Percentiles rank a stretch among this genome's conserved stretches.
phyloP scores from a whole-genome alignment of 495 filamentous ascomycete species.

The Podospora appendiculata region DNA sequence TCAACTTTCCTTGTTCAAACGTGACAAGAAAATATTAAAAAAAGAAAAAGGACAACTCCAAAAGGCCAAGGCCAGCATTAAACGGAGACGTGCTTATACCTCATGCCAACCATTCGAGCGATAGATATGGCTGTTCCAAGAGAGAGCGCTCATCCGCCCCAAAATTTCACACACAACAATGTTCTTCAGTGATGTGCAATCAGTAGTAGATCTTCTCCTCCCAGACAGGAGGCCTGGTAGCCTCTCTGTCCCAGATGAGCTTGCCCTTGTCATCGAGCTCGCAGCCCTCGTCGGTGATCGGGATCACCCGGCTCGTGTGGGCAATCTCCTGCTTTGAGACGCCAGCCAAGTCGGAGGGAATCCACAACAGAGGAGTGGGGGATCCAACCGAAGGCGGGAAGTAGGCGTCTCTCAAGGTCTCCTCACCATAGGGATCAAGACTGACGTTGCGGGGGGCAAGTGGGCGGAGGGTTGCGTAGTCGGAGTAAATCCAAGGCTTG shows the following conservation, averaged over 20 bases:
- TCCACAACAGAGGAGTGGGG: constrained; percentile 68
- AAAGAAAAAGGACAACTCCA: too few relatives aligned
- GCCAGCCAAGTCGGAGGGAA: constrained; percentile 69
- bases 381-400: constrained; percentile 63
- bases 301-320: constrained; percentile 63
- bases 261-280: constrained; percentile 73
- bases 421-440: constrained; percentile 47
- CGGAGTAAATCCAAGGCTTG: constrained; percentile 66
- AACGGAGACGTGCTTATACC: too few relatives aligned
- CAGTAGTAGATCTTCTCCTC: constrained; percentile 58
- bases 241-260: constrained; percentile 66
- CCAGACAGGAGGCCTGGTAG: constrained; percentile 69
- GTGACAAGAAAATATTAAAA: too few relatives aligned
- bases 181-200: not conserved
- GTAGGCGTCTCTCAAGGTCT: constrained; percentile 64
- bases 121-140: too few relatives aligned
- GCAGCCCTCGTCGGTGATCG: constrained; percentile 78
- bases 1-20: too few relatives aligned
- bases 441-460: constrained; percentile 54
- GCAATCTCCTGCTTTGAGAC: constrained; percentile 69
- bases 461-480: constrained; percentile 64
- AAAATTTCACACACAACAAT: too few relatives aligned
- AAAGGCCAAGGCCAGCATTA: too few relatives aligned
- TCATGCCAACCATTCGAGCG: too few relatives aligned
- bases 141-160: too few relatives aligned